Evolutionary conservation across 805 yeast genomes (phyloP).

Genomic region (Candida vaughaniae): DNA sequence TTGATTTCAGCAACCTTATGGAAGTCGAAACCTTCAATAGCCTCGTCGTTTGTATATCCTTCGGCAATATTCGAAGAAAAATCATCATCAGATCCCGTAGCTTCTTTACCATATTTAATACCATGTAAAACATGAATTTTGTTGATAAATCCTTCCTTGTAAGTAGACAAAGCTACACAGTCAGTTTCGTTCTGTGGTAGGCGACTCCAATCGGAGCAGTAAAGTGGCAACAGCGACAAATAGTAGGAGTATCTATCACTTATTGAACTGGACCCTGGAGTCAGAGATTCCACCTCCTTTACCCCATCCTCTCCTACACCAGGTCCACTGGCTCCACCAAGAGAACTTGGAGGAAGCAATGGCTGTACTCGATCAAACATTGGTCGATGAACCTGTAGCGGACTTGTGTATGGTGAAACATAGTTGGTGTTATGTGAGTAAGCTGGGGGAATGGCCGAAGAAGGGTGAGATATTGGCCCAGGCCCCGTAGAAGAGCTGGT

Average conservation of each 20-base stretch:
- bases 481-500: too few species aligned
- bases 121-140: constrained; percentile 52
- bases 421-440: too few species aligned
- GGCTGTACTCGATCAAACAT: constrained; percentile 3
- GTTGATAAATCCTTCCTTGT: constrained; percentile 74
- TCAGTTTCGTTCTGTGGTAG: constrained; percentile 33
- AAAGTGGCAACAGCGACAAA: constrained; percentile 30
- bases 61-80: not conserved
- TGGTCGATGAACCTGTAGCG: not conserved
- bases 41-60: constrained; percentile 12
- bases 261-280: not conserved
- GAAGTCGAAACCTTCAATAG: constrained; percentile 40
- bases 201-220: constrained; percentile 35
- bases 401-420: constrained; percentile 8
- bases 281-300: not conserved
- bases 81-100: constrained; percentile 19
- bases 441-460: too few species aligned
- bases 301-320: not conserved
- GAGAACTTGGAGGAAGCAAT: constrained; percentile 13
- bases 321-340: not conserved
- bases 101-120: constrained; percentile 23
- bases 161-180: constrained; percentile 68
- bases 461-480: too few species aligned
- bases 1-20: constrained; percentile 49
- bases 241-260: constrained; percentile 23